These are phyloP conservation scores for Nyctanthes arbortristis DNA, from an alignment of 257 asterid genomes.

Conservation along the genomic window DNA sequence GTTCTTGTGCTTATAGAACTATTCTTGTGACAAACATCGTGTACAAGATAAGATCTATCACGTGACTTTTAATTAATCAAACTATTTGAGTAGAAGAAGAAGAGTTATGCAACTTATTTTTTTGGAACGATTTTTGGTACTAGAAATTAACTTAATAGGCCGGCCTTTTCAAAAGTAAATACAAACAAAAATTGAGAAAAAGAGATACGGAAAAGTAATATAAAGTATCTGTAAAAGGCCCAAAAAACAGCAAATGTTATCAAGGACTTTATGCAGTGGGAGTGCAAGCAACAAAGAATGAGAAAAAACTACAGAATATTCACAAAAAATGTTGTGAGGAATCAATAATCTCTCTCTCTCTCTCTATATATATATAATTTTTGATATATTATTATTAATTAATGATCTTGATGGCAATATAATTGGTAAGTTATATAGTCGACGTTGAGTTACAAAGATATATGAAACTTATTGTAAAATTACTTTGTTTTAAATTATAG, in stretches of 20 bases:
- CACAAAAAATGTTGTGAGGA: neutral
- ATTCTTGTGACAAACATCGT: too few species aligned
- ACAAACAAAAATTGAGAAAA: slow-evolving; percentile 6
- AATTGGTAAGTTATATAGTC: neutral
- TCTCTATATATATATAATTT: too few species aligned
- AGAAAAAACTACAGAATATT: too few species aligned
- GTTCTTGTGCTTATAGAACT: slow-evolving; percentile 25
- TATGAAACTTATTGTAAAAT: neutral
- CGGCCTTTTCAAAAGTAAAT: slow-evolving; percentile 24
- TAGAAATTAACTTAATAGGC: neutral
- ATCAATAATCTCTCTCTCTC: too few species aligned
- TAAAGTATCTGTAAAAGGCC: slow-evolving; percentile 34
- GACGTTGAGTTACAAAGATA: too few species aligned
- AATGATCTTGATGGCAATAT: neutral
- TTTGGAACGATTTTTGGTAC: too few species aligned
- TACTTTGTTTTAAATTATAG: neutral
- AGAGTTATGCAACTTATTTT: neutral
- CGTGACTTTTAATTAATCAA: too few species aligned
- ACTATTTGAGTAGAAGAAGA: neutral
- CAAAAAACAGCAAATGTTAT: slow-evolving; percentile 23
- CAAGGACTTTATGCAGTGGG: slow-evolving; percentile 34
- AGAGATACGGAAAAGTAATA: slow-evolving; percentile 28
- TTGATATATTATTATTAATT: neutral
- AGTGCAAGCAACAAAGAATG: neutral
- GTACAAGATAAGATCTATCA: neutral